Conservation (phyloP, 345 rosid species). For the Syzygium aqueum region DNA sequence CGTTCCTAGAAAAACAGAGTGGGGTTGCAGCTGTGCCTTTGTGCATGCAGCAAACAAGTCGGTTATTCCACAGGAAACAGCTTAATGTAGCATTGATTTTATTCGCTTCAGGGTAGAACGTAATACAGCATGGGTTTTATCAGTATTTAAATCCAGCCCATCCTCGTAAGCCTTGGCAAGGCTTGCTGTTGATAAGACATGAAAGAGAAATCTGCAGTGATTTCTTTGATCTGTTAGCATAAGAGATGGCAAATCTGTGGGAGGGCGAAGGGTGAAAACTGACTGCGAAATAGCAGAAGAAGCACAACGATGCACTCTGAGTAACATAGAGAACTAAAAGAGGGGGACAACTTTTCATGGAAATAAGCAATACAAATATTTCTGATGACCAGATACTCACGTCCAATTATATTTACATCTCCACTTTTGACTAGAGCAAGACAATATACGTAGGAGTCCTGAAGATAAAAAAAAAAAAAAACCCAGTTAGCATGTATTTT, state of each 20-base stretch:
- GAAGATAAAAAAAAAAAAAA: conserved; percentile 9
- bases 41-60: background rate
- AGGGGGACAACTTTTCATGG: background rate
- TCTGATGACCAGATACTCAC: conserved; percentile 42
- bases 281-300: background rate
- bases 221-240: background rate
- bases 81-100: background rate
- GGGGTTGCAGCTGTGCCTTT: background rate
- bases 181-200: background rate
- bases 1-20: background rate
- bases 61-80: background rate
- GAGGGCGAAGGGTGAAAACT: background rate
- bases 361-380: background rate
- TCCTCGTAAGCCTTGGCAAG: background rate
- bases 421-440: conserved; percentile 68
- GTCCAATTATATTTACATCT: conserved; percentile 82
- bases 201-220: background rate
- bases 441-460: conserved; percentile 49
- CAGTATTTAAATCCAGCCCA: background rate
- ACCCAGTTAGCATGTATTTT: background rate
- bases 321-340: background rate
- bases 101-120: background rate
- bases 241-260: background rate
- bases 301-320: background rate
- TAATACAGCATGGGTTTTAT: background rate